These are phyloP conservation scores for Dothidotthia symphoricarpi DNA, from an alignment of 2,329 filamentous ascomycete genomes.

Conservation along the genomic window DNA sequence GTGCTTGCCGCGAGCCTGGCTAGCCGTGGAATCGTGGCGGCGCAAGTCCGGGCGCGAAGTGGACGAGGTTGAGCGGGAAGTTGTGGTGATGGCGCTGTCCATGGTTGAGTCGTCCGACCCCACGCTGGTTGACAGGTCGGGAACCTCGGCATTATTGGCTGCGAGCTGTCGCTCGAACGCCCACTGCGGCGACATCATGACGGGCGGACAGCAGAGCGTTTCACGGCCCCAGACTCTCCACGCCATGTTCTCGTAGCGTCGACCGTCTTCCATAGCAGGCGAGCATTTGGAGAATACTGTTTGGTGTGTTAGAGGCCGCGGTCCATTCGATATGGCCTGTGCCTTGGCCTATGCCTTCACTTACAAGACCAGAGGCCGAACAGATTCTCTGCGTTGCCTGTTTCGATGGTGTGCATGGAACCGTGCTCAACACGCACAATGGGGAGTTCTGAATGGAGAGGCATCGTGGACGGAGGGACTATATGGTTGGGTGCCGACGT, in stretches of 20 bases:
- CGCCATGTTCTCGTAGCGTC: constrained; percentile 85
- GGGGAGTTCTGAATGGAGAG: constrained; percentile 76
- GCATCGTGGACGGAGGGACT: constrained; percentile 58
- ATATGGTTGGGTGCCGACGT: too few relatives aligned
- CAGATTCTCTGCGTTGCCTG: constrained; percentile 84
- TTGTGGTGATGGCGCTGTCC: constrained; percentile 45
- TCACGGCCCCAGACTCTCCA: constrained; percentile 96
- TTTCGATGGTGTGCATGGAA: constrained; percentile 93
- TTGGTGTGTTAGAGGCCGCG: constrained; percentile 22
- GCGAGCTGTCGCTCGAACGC: constrained; percentile 33
- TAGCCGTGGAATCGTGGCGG: constrained; percentile 67
- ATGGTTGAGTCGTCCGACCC: constrained; percentile 46
- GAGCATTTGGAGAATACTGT: constrained; percentile 91
- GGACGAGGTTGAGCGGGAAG: constrained; percentile 50
- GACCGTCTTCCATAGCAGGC: constrained; percentile 88
- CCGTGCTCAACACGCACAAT: constrained; percentile 89
- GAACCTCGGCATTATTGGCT: constrained; percentile 31
- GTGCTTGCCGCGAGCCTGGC: constrained; percentile 74
- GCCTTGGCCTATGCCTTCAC: constrained; percentile 40
- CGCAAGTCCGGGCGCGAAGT: constrained; percentile 64
- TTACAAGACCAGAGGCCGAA: constrained; percentile 97
- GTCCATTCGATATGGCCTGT: background rate
- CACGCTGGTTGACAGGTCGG: constrained; percentile 50
- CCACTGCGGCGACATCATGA: constrained; percentile 38
- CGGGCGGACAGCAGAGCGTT: constrained; percentile 75